Percentiles rank a stretch among this genome's conserved stretches.
Evolutionary conservation across 1,284 basidiomycete genomes (phyloP).

Genomic region (Marasmius tenuissimus): DNA sequence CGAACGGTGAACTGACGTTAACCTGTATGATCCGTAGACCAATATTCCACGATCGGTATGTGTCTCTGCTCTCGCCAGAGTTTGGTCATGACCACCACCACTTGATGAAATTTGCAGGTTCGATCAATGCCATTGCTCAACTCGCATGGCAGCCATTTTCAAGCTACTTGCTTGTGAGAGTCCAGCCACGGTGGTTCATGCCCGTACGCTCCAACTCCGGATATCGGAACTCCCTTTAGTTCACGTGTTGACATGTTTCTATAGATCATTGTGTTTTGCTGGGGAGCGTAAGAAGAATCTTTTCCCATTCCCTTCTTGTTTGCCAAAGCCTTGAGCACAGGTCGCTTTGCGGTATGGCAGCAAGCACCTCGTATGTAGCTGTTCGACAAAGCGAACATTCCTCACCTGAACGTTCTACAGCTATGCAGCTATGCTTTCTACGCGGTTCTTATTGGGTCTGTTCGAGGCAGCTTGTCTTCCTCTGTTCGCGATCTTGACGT

Average conservation of each 20-base stretch:
- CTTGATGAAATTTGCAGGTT: constrained; percentile 1
- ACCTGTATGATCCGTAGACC: neutral
- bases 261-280: constrained; percentile 11
- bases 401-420: neutral
- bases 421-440: constrained; percentile 8
- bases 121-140: constrained; percentile 17
- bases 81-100: too few relatives aligned
- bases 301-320: neutral
- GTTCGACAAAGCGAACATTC: neutral
- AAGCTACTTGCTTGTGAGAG: constrained; percentile 16
- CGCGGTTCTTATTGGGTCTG: constrained; percentile 17
- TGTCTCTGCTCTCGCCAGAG: neutral
- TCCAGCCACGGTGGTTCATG: constrained; percentile 15
- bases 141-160: constrained; percentile 18
- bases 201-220: neutral
- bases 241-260: neutral
- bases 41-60: neutral
- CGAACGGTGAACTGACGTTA: neutral
- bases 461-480: constrained; percentile 19
- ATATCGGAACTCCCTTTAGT: neutral
- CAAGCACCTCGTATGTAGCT: constrained; percentile 1
- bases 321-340: neutral
- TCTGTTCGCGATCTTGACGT: constrained; percentile 16
- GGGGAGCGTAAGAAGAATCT: constrained; percentile 9
- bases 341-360: constrained; percentile 16